Percentiles rank a stretch among this genome's conserved stretches.
phyloP scores from a whole-genome alignment of 2,329 filamentous ascomycete genomes.

The Nemania bipapillata region DNA sequence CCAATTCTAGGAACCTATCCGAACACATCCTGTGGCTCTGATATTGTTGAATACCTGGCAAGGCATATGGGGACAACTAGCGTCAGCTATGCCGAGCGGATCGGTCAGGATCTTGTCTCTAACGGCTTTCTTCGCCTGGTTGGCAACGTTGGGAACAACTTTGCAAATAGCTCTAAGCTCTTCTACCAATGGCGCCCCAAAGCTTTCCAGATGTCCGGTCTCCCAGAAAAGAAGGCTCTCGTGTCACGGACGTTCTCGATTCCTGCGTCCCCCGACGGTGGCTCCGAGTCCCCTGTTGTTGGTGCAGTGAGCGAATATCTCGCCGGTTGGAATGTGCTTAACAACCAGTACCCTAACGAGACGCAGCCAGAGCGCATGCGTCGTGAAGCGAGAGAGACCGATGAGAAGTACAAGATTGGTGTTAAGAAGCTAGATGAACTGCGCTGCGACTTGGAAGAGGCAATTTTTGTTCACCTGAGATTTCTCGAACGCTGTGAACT shows the following conservation, averaged over 20 bases:
- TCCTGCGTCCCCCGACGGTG: constrained; percentile 68
- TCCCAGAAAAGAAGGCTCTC: constrained; percentile 85
- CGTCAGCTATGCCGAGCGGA: constrained; percentile 89
- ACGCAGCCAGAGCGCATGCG: constrained; percentile 86
- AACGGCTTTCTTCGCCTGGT: constrained; percentile 89
- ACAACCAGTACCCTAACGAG: constrained; percentile 91
- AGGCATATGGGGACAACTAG: constrained; percentile 84
- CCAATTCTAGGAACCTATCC: constrained; percentile 94
- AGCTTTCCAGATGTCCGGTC: constrained; percentile 85
- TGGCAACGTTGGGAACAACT: constrained; percentile 92
- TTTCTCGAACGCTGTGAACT: constrained; percentile 98
- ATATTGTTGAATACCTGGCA: constrained; percentile 96
- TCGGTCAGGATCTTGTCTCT: constrained; percentile 90
- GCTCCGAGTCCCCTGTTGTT: constrained; percentile 81
- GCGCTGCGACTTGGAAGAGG: constrained; percentile 93
- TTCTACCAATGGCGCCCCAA: constrained; percentile 97
- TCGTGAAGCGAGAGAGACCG: constrained; percentile 87
- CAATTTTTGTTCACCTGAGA: constrained; percentile 89
- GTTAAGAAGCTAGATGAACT: constrained; percentile 89
- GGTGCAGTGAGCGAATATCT: constrained; percentile 89
- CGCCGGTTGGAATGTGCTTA: constrained; percentile 90
- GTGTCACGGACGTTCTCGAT: constrained; percentile 80
- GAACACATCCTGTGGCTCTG: constrained; percentile 89
- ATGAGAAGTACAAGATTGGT: constrained; percentile 90
- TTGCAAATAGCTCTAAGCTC: constrained; percentile 97